phyloP scores from a whole-genome alignment of 495 filamentous ascomycete genomes.

The Glonium stellatum region DNA sequence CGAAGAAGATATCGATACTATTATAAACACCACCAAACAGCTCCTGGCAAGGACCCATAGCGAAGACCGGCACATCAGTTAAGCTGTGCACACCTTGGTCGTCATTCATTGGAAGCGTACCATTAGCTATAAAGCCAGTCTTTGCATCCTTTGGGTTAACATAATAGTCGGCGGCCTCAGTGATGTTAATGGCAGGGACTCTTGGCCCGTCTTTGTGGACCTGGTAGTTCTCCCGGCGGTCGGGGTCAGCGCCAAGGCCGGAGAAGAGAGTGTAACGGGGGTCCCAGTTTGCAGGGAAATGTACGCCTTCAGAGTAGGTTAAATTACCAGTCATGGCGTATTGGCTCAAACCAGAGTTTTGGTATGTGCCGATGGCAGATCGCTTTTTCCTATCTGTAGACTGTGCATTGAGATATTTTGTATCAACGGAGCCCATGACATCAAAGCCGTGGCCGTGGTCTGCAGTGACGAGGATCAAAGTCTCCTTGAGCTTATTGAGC shows the following conservation, averaged over 20 bases:
- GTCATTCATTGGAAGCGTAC: slow-evolving; percentile 53
- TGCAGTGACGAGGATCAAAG: slow-evolving; percentile 62
- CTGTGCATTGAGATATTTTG: slow-evolving; percentile 54
- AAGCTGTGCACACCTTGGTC: slow-evolving; percentile 62
- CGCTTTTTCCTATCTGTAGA: slow-evolving; percentile 56
- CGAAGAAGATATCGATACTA: slow-evolving; percentile 66
- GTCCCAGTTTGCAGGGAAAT: slow-evolving; percentile 71
- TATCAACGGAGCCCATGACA: slow-evolving; percentile 50
- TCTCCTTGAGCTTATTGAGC: slow-evolving; percentile 54
- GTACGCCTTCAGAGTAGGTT: slow-evolving; percentile 53
- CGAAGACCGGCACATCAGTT: slow-evolving; percentile 70
- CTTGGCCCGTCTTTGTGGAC: slow-evolving; percentile 45
- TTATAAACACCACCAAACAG: slow-evolving; percentile 60
- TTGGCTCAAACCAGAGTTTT: slow-evolving; percentile 59
- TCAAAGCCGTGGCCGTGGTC: slow-evolving; percentile 77
- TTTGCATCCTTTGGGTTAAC: slow-evolving; percentile 56
- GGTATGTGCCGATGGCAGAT: slow-evolving; percentile 59
- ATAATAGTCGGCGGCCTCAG: slow-evolving; percentile 43
- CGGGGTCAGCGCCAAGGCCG: slow-evolving; percentile 57
- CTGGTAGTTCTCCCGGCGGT: slow-evolving; percentile 59
- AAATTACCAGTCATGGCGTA: slow-evolving; percentile 45
- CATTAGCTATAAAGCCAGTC: slow-evolving; percentile 60
- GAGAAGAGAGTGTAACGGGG: slow-evolving; percentile 66
- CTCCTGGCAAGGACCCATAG: slow-evolving; percentile 65
- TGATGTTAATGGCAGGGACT: slow-evolving; percentile 45